Percentiles rank a stretch among this genome's conserved stretches.
Evolutionary conservation across 1,139 yeast genomes (phyloP).

Genomic region (Suhomyces atakaporum): DNA sequence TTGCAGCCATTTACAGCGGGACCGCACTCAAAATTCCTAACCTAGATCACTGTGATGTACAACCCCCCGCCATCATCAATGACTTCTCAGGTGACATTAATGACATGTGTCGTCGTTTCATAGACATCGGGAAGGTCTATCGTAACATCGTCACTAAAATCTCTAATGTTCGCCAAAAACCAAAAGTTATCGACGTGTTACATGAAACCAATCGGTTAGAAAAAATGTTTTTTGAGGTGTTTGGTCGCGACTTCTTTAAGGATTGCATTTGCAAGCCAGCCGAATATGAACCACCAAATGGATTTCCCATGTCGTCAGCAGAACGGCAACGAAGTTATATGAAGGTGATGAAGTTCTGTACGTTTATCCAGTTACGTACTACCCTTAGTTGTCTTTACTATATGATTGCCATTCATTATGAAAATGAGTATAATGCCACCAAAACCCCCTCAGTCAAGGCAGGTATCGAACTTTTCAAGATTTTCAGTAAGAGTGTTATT

Average conservation of each 20-base stretch:
- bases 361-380: conserved; percentile 43
- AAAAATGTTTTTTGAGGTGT: conserved; percentile 36
- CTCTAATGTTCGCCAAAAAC: conserved; percentile 32
- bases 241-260: conserved; percentile 48
- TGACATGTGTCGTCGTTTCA: conserved; percentile 17
- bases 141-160: conserved; percentile 33
- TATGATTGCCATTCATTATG: conserved; percentile 47
- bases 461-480: conserved; percentile 48
- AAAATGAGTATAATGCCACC: conserved; percentile 33
- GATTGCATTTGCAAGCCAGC: conserved; percentile 43
- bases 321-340: conserved; percentile 16
- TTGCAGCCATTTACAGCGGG: conserved; percentile 38
- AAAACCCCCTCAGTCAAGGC: conserved; percentile 39
- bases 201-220: conserved; percentile 43
- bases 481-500: conserved; percentile 45
- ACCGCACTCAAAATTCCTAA: conserved; percentile 30
- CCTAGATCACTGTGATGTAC: conserved; percentile 37
- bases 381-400: conserved; percentile 48
- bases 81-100: conserved; percentile 23
- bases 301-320: conserved; percentile 19
- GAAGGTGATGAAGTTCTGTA: conserved; percentile 40
- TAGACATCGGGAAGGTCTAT: conserved; percentile 30
- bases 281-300: conserved; percentile 16
- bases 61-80: conserved; percentile 23
- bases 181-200: conserved; percentile 41